Evolutionary conservation across 345 rosid genomes (phyloP), one percentile per base, ranked within the genome.

Genomic region (Eucalyptus sideroxylon): DNA sequence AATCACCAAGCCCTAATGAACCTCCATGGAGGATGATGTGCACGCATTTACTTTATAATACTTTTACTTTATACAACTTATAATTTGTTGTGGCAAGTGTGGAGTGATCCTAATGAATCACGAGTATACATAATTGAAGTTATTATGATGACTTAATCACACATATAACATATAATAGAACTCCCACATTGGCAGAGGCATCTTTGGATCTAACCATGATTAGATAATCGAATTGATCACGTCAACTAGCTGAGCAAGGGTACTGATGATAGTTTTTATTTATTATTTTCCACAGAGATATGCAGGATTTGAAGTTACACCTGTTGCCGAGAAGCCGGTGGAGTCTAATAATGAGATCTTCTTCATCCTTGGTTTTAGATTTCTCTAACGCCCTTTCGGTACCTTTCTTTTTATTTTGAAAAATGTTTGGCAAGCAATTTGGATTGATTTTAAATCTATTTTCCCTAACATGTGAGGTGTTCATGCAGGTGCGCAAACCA

Each of bases 271-370:
- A 34, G 42, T 31, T 16, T 17, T 34, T 12, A 69, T 17, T 69
- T 69, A 34, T 16, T 69, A 9, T 4, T 16, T 69, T 69, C 81
- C 16, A 31, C 65, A 31, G 1, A 60, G 49, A 72, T 9, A 37
- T 53, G 13, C 44, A 12, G 37, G 42, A 16, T 69, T 16, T 40
- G 44, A 34, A 53, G 23, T 67, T 72, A 6, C 55, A 89, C 94
- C 94, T 92, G 87, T 92, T 93, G 60, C 94, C 93, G 21, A 93
- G 60, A 62, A 93, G 94, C 67, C 40, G 17, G 8, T 53, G 87
- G 42, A 88, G 51, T 45, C 69, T 51, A 19, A 92, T 62, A 45
- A 92, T 89, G 90, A 90, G 91, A 85, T 93, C 89, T 88, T 93
- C 93, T 40, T 93, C 94, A 47, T 92, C 89, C 67, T 88, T 88